Evolutionary conservation across 768 basidiomycete species (phyloP), one percentile per base, ranked within the genome.

Genomic region (Pulveroboletus sp.): DNA sequence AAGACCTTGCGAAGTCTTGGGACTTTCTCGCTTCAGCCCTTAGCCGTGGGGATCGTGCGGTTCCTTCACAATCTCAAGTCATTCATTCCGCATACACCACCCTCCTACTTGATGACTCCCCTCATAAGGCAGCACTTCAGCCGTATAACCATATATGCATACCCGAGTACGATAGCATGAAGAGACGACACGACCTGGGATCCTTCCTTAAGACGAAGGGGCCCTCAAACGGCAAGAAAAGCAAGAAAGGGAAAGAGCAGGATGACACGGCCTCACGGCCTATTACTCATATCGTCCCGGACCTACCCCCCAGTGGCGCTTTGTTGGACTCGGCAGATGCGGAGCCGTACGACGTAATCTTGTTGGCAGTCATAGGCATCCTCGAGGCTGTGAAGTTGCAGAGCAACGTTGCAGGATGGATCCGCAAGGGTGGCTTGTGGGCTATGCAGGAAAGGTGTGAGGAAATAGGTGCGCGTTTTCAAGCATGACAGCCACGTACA

Each of bases 141-240:
- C 90, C 89, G 0, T 86, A 79, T 71, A 93, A 89, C 61, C 90
- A 93, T 60, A 68, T 92, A 19, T 88, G 85, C 60, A 76, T 92
- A 55, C 74, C 69, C 10, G 89, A 90, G 60, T 92, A 90, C 61
- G 71, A 74, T 13, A 69, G 64, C 2, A 56, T 67, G 9, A 70
- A 68, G 60, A 76, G 83, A 24, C 60, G 61, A 16, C 52, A 53
- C 16, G 76, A 78, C 49, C 54, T 76, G 17, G 65, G 51, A 12
- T 54, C 49, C 7, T 54, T 76, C 7, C 38, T 51, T 20, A 51
- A 49, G 14, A 55, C 61, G 9, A 48, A 37, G 38, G 35, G 56
- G 5, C 53, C 63, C 22, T 50, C 51, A 35, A 44, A 47, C 29
- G 23, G 37, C 5, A 57, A 41, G 29, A 31, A 23, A n/a, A 43